phyloP scores from a whole-genome alignment of 768 basidiomycete genomes.

The Gloeopeniophorella convolvens region DNA sequence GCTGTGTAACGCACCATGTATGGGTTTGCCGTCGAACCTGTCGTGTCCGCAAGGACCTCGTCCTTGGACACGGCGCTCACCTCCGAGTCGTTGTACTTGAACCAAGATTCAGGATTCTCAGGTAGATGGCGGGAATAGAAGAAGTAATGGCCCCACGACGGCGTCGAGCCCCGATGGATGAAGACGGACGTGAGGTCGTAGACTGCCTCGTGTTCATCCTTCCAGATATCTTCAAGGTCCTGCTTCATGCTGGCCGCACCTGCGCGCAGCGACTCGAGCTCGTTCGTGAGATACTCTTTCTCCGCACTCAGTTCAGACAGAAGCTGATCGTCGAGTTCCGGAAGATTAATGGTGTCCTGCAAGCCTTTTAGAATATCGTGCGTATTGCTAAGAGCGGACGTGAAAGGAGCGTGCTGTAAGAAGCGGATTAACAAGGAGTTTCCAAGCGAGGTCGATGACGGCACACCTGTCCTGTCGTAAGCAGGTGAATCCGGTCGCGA shows the following conservation, averaged over 20 bases:
- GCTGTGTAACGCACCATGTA: slow-evolving; percentile 68
- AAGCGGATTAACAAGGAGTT: not conserved
- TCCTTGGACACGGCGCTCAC: slow-evolving; percentile 70
- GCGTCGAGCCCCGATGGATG: slow-evolving; percentile 85
- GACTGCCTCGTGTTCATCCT: slow-evolving; percentile 52
- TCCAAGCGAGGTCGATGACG: not conserved
- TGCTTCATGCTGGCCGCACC: slow-evolving; percentile 51
- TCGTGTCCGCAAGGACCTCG: slow-evolving; percentile 85
- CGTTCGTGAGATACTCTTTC: slow-evolving; percentile 41
- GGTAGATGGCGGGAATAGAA: slow-evolving; percentile 90
- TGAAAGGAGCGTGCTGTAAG: slow-evolving; percentile 54
- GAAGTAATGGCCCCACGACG: slow-evolving; percentile 92
- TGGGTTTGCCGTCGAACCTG: slow-evolving; percentile 86
- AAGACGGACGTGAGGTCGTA: slow-evolving; percentile 95
- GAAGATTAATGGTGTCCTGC: slow-evolving; percentile 38
- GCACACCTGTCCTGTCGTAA: slow-evolving; percentile 68
- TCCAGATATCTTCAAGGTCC: slow-evolving; percentile 72
- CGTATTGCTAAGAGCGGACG: slow-evolving; percentile 48
- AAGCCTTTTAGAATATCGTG: slow-evolving; percentile 47
- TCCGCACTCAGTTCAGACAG: slow-evolving; percentile 47
- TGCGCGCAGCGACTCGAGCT: slow-evolving; percentile 50
- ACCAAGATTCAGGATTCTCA: slow-evolving; percentile 75
- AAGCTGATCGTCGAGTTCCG: slow-evolving; percentile 58
- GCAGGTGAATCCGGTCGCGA: slow-evolving; percentile 59
- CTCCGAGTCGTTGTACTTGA: slow-evolving; percentile 93